Percentiles rank a stretch among this genome's conserved stretches.
phyloP scores from a whole-genome alignment of 495 filamentous ascomycete species.

The Penicillium ucsense region DNA sequence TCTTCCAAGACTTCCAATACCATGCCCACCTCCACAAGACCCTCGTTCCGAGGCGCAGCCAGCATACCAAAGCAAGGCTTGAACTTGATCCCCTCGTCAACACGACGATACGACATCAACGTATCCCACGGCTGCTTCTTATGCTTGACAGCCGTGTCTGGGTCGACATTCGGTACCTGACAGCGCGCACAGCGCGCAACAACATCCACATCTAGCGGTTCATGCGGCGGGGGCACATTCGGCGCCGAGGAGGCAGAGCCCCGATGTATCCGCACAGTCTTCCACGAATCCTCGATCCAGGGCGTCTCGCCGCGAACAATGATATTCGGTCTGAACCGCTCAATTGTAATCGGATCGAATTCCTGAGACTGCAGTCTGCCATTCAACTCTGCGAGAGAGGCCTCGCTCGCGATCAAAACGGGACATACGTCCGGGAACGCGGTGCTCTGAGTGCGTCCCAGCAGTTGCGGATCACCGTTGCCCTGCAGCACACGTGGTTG shows the following conservation, averaged over 20 bases:
- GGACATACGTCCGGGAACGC: constrained; percentile 38
- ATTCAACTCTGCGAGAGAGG: constrained; percentile 35
- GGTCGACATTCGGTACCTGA: constrained; percentile 79
- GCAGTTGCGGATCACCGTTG: constrained; percentile 24
- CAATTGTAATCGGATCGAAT: constrained; percentile 28
- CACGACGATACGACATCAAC: constrained; percentile 56
- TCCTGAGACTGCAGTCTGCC: constrained; percentile 11
- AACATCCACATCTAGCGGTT: constrained; percentile 41
- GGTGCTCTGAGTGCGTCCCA: constrained; percentile 30
- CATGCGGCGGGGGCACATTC: neutral
- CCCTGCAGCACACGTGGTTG: constrained; percentile 30
- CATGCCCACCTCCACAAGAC: constrained; percentile 44
- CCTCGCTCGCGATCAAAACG: constrained; percentile 42
- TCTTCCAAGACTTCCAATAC: constrained; percentile 43
- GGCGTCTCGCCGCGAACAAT: constrained; percentile 53
- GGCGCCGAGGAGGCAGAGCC: too few relatives aligned
- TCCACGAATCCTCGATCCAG: constrained; percentile 76
- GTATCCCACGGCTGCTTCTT: constrained; percentile 65
- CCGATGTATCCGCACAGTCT: constrained; percentile 48
- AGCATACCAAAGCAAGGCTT: constrained; percentile 82
- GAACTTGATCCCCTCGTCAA: constrained; percentile 64
- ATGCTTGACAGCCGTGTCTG: constrained; percentile 58
- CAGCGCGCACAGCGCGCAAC: constrained; percentile 69
- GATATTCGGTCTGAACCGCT: constrained; percentile 79
- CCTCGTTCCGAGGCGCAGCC: constrained; percentile 50